A percentile compares a stretch with the other conserved stretches of the same genome.
Conservation (phyloP, 345 rosid species). For the Raphanus sativus region DNA sequence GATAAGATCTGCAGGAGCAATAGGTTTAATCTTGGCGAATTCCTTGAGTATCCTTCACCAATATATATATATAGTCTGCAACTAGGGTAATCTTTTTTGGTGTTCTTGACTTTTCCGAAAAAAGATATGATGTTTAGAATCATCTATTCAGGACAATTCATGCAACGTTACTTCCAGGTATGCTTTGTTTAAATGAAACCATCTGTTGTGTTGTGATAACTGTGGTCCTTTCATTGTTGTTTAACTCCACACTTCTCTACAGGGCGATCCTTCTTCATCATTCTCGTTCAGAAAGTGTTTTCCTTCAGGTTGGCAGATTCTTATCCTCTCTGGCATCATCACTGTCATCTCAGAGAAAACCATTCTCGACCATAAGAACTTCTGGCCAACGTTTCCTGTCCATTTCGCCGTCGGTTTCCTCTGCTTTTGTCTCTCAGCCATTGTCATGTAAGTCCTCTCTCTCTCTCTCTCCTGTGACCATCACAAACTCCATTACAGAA, state of each 20-base stretch:
- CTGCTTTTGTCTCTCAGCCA: slow-evolving; percentile 52
- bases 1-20: slow-evolving; percentile 74
- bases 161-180: slow-evolving; percentile 80
- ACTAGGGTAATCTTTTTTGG: neutral
- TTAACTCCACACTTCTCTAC: slow-evolving; percentile 12
- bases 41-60: slow-evolving; percentile 71
- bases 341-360: slow-evolving; percentile 61
- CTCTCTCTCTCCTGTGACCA: slow-evolving; percentile 8
- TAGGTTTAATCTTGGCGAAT: slow-evolving; percentile 90
- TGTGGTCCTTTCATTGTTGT: neutral
- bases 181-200: slow-evolving; percentile 2
- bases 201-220: neutral
- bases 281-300: slow-evolving; percentile 65
- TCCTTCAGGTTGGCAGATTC: slow-evolving; percentile 72
- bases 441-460: slow-evolving; percentile 55
- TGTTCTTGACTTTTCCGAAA: slow-evolving; percentile 46
- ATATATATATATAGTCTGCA: neutral
- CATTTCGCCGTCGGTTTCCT: slow-evolving; percentile 52
- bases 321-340: slow-evolving; percentile 53
- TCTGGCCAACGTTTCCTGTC: slow-evolving; percentile 53
- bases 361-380: slow-evolving; percentile 53
- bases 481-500: neutral
- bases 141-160: slow-evolving; percentile 64
- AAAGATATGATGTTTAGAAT: slow-evolving; percentile 79
- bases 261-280: slow-evolving; percentile 52